Evolutionary conservation across 225 moss, liverwort and hornwort genomes (phyloP).

Genomic region (Polytrichum formosum): DNA sequence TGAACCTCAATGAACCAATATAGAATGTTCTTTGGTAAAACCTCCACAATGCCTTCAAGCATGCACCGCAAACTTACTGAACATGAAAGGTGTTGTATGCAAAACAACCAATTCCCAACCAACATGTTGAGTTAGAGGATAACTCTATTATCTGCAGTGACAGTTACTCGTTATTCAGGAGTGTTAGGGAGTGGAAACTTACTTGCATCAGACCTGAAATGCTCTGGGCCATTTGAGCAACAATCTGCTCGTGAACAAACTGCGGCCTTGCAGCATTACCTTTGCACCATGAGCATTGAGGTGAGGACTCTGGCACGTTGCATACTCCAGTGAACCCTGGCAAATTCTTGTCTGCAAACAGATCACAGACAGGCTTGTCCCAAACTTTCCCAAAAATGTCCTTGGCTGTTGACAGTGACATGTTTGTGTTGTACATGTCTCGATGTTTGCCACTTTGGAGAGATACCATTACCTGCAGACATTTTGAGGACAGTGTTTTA

Average conservation of each 20-base stretch:
- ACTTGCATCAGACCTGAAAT: slow-evolving; percentile 93
- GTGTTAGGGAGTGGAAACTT: slow-evolving; percentile 8
- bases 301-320: slow-evolving; percentile 24
- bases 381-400: slow-evolving; percentile 80
- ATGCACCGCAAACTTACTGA: too few relatives aligned
- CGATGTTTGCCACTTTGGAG: slow-evolving; percentile 55
- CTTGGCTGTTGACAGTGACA: slow-evolving; percentile 75
- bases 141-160: neutral
- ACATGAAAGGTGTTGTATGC: too few relatives aligned
- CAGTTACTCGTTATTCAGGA: neutral
- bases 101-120: too few relatives aligned
- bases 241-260: slow-evolving; percentile 83
- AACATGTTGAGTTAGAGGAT: too few relatives aligned
- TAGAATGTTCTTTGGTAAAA: too few relatives aligned
- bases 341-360: slow-evolving; percentile 63
- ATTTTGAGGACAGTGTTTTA: neutral
- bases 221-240: slow-evolving; percentile 81
- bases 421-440: slow-evolving; percentile 74
- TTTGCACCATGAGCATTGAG: slow-evolving; percentile 76
- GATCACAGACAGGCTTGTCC: slow-evolving; percentile 82
- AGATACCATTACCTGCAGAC: slow-evolving; percentile 68
- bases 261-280: slow-evolving; percentile 63
- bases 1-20: too few relatives aligned
- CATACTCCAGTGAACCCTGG: slow-evolving; percentile 84
- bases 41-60: too few relatives aligned